These are phyloP conservation scores for Trametes polyzona DNA, from an alignment of 1,284 basidiomycete genomes.

Conservation along the genomic window DNA sequence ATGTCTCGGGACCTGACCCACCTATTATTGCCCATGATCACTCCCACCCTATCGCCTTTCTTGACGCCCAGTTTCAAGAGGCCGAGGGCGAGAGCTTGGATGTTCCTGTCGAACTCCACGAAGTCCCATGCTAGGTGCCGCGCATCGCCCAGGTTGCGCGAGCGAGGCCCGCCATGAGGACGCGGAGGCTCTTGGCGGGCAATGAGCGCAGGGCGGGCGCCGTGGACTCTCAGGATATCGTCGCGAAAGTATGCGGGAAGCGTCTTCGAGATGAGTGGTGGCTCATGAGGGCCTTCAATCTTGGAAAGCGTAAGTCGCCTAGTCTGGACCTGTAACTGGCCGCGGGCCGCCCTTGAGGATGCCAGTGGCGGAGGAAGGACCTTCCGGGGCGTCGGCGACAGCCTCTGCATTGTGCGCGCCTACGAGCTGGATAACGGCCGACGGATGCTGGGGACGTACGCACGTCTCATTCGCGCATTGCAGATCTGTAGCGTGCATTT, in stretches of 20 bases:
- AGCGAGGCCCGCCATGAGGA: slow-evolving; percentile 61
- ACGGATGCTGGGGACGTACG: too few relatives aligned
- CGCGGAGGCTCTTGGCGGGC: slow-evolving; percentile 62
- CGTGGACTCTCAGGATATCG: slow-evolving; percentile 55
- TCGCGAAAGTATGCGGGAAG: slow-evolving; percentile 65
- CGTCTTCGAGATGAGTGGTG: slow-evolving; percentile 64
- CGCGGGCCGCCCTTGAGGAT: too few relatives aligned
- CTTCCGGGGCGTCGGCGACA: too few relatives aligned
- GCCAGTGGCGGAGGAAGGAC: too few relatives aligned
- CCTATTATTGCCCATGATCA: slow-evolving; percentile 86
- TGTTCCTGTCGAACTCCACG: slow-evolving; percentile 68
- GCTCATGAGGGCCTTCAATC: slow-evolving; percentile 63
- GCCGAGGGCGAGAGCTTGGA: slow-evolving; percentile 72
- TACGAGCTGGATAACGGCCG: too few relatives aligned
- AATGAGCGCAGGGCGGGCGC: slow-evolving; percentile 64
- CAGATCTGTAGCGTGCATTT: too few relatives aligned
- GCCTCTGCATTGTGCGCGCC: too few relatives aligned
- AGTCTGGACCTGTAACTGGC: too few relatives aligned
- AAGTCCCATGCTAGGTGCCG: slow-evolving; percentile 76
- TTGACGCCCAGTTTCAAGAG: slow-evolving; percentile 70
- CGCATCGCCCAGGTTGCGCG: slow-evolving; percentile 47
- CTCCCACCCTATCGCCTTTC: slow-evolving; percentile 80
- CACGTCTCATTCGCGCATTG: too few relatives aligned
- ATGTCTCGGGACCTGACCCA: slow-evolving; percentile 32
- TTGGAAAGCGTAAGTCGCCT: slow-evolving; percentile 46